phyloP scores from a whole-genome alignment of 345 rosid species.

The Carallia pectinifolia region DNA sequence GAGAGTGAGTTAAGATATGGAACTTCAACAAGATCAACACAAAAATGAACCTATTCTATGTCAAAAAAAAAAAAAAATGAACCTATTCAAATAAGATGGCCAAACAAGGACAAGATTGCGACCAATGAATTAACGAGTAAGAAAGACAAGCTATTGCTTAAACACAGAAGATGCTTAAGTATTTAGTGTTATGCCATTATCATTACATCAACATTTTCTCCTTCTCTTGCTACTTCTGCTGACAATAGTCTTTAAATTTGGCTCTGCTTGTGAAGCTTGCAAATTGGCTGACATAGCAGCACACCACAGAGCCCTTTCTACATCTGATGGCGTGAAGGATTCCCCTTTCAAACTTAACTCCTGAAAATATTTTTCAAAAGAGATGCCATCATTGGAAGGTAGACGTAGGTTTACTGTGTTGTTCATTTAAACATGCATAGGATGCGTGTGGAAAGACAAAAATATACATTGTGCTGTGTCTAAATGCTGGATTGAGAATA shows the following conservation, averaged over 20 bases:
- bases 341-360: conserved; percentile 57
- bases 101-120: background rate
- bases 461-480: too few relatives aligned
- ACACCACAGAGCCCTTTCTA: conserved; percentile 91
- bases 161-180: background rate
- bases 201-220: conserved; percentile 35
- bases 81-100: too few relatives aligned
- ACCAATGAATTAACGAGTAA: background rate
- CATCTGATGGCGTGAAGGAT: conserved; percentile 62
- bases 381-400: background rate
- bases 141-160: background rate
- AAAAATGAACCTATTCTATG: too few relatives aligned
- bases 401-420: too few relatives aligned
- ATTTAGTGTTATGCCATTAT: background rate
- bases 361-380: conserved; percentile 29
- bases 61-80: too few relatives aligned
- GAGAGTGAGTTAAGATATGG: too few relatives aligned
- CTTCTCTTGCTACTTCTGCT: conserved; percentile 53
- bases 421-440: too few relatives aligned
- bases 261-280: conserved; percentile 21
- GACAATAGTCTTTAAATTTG: conserved; percentile 13
- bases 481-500: too few relatives aligned
- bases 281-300: conserved; percentile 45
- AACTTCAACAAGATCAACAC: too few relatives aligned
- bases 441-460: too few relatives aligned